phyloP scores from a whole-genome alignment of 345 rosid species.

The Triadica sebifera region DNA sequence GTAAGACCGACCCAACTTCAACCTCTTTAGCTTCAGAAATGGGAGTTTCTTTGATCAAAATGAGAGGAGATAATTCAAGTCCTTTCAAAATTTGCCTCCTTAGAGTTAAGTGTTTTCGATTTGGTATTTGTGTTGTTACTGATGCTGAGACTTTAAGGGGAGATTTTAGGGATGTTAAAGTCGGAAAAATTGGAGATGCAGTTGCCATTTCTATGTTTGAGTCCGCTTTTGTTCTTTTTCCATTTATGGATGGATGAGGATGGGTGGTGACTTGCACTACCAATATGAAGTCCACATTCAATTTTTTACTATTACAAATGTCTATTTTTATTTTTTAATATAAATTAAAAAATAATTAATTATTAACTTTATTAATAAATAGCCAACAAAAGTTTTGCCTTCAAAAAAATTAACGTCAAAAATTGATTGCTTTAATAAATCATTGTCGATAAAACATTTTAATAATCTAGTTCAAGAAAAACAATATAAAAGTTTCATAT shows the following conservation, averaged over 20 bases:
- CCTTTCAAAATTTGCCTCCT: conserved; percentile 46
- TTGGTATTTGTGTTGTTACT: background rate
- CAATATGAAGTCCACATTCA: too few species aligned
- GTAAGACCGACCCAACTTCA: conserved; percentile 75
- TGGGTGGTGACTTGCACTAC: too few species aligned
- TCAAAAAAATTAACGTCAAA: too few species aligned
- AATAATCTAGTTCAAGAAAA: too few species aligned
- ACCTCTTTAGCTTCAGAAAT: conserved; percentile 66
- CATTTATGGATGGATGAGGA: conserved; percentile 1
- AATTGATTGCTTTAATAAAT: too few species aligned
- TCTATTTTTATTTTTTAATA: too few species aligned
- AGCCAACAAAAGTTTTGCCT: too few species aligned
- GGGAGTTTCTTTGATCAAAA: conserved; percentile 30
- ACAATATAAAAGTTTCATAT: too few species aligned
- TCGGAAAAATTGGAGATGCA: conserved; percentile 20
- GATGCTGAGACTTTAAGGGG: background rate
- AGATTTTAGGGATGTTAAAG: conserved; percentile 7
- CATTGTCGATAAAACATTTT: too few species aligned
- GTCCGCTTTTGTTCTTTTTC: conserved; percentile 10
- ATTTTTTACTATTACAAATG: too few species aligned
- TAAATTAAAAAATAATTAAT: too few species aligned
- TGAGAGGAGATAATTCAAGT: conserved; percentile 35
- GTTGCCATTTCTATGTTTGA: conserved; percentile 28
- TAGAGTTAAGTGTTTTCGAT: background rate
- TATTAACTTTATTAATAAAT: too few species aligned